phyloP scores from a whole-genome alignment of 2,329 filamentous ascomycete species.

The Neofusicoccum laricinum region DNA sequence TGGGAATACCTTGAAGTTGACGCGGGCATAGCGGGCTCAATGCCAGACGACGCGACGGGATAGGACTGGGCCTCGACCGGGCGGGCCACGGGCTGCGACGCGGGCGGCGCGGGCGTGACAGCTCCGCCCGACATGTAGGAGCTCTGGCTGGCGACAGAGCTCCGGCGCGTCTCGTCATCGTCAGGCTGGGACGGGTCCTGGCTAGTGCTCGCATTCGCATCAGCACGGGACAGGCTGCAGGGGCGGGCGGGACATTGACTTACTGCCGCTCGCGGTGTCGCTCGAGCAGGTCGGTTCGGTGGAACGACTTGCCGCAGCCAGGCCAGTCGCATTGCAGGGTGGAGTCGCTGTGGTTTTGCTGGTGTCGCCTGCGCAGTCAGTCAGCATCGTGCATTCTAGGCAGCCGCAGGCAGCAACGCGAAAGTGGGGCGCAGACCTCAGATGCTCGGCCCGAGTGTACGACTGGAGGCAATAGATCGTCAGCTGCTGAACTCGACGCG shows the following conservation, averaged over 20 bases:
- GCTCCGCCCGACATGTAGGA: constrained; percentile 14
- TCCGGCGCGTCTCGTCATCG: constrained; percentile 18
- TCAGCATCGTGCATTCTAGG: neutral
- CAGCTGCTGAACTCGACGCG: neutral
- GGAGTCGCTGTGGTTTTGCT: constrained; percentile 45
- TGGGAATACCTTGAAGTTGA: constrained; percentile 17
- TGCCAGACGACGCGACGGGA: constrained; percentile 3
- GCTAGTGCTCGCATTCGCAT: constrained; percentile 11
- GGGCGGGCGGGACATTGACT: constrained; percentile 19
- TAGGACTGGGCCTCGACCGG: neutral
- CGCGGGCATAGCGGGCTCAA: neutral
- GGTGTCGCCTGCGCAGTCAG: constrained; percentile 38
- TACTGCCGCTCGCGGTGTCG: constrained; percentile 47
- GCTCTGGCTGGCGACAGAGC: constrained; percentile 26
- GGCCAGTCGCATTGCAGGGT: constrained; percentile 39
- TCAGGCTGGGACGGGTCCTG: constrained; percentile 10
- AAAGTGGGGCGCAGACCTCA: constrained; percentile 33
- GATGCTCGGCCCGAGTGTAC: constrained; percentile 48
- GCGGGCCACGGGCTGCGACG: neutral
- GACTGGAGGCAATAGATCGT: constrained; percentile 28
- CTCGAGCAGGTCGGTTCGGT: constrained; percentile 43
- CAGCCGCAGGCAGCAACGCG: neutral
- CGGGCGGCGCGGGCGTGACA: neutral
- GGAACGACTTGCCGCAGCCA: constrained; percentile 43
- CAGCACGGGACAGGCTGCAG: neutral